Evolutionary conservation across 192 early-diverging fungal species (phyloP).

Genomic region (Umbelopsis vinacea): DNA sequence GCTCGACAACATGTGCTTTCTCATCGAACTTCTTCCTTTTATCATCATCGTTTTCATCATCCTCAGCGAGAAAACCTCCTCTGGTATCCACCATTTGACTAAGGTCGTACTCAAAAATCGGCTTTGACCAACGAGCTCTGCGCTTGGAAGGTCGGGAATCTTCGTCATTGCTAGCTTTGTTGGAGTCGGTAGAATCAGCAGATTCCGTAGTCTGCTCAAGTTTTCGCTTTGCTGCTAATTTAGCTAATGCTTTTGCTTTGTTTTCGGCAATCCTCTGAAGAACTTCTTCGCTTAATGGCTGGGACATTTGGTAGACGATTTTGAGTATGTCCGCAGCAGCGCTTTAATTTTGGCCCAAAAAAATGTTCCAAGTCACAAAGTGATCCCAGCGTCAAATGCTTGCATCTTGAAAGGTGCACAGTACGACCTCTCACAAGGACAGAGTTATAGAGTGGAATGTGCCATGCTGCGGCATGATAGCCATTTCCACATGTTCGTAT

Average conservation of each 20-base stretch:
- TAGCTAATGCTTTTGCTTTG: conserved; percentile 47
- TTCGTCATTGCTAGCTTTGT: background rate
- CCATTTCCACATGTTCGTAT: too few species aligned
- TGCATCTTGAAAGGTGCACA: too few species aligned
- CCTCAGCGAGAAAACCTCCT: conserved; percentile 84
- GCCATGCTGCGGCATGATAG: too few species aligned
- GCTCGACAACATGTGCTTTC: conserved; percentile 37
- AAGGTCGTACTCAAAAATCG: conserved; percentile 83
- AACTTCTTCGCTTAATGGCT: conserved; percentile 48
- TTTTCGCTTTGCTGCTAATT: conserved; percentile 30
- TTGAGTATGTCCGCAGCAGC: background rate
- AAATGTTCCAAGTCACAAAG: too few species aligned
- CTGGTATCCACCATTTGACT: conserved; percentile 82
- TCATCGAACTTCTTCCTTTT: conserved; percentile 43
- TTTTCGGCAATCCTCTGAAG: conserved; percentile 50
- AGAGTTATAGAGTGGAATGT: too few species aligned
- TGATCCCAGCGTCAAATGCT: too few species aligned
- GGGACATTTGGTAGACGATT: conserved; percentile 12
- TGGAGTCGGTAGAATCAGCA: background rate
- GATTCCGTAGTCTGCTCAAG: background rate
- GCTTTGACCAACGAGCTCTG: conserved; percentile 31
- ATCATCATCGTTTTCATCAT: conserved; percentile 43
- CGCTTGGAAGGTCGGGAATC: conserved; percentile 6
- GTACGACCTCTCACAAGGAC: too few species aligned
- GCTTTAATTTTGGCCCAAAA: too few species aligned